Evolutionary conservation across 169 alveolate genomes (phyloP).

Genomic region (Amoebophrya sp.): DNA sequence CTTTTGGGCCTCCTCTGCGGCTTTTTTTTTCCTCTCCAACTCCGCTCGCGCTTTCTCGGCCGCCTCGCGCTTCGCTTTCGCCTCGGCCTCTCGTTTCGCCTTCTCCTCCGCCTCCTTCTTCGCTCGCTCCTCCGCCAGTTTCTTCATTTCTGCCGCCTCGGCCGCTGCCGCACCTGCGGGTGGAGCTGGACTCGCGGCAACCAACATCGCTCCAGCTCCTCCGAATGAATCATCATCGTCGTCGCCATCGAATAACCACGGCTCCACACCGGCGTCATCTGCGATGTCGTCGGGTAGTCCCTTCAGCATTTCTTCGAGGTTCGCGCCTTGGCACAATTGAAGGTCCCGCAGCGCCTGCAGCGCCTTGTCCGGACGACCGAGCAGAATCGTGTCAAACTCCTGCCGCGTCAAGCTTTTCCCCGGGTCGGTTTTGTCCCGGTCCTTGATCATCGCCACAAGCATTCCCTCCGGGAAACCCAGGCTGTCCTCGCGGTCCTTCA

Average conservation of each 20-base stretch:
- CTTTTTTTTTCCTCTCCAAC: neutral
- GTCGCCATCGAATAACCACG: neutral
- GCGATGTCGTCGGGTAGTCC: too few species aligned
- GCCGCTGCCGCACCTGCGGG: too few species aligned
- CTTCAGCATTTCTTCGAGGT: neutral
- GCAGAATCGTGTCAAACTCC: neutral
- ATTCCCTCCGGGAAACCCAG: neutral
- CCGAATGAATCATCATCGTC: neutral
- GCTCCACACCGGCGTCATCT: too few species aligned
- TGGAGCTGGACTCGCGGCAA: neutral
- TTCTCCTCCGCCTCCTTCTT: neutral
- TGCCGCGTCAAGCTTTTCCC: neutral
- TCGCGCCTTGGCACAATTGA: neutral
- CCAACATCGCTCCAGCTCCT: too few species aligned
- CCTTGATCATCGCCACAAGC: neutral
- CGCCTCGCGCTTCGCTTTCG: neutral
- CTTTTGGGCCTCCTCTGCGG: neutral
- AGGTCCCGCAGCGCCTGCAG: neutral
- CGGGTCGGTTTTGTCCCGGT: neutral
- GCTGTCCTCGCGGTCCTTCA: neutral
- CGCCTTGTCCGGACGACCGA: neutral
- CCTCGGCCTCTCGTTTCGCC: neutral
- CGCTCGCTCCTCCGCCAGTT: neutral
- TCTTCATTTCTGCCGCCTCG: neutral
- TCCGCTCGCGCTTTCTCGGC: neutral